Evolutionary conservation across 2,329 filamentous ascomycete species (phyloP), one percentile per base, ranked within the genome.

Genomic region (Graphilbum ipis-grandicollis): DNA sequence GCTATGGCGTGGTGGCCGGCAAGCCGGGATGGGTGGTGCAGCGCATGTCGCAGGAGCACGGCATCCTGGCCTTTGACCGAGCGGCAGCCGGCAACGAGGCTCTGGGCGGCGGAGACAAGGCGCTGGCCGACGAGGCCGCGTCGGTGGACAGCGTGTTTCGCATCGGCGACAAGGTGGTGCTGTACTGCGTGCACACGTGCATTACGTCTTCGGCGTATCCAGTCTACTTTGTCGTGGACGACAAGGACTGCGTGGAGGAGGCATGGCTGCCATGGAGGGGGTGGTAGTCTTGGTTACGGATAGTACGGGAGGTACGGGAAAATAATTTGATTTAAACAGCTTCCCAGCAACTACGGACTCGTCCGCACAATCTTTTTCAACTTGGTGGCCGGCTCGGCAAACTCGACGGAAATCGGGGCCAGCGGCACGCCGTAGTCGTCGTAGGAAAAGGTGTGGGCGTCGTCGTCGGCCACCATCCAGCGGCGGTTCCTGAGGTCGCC

Each of bases 11-110:
- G 21, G 35, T 19, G 52, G 56, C 9, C 52, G 58, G 39, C 53
- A 50, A 3, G 39, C 54, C 50, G 3, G 67, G 65, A 2, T 80
- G 80, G 75, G 66, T 79, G 43, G 71, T 86, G 2, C 73, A 68
- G 12, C 65, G 71, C 23, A 69, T 86, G 39, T 77, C 74, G 43
- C 81, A 88, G 56, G 82, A 90, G 56, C 82, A 88, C 55, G 79
- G 78, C 0, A 71, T 84, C 38, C 49, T 88, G 46, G 62, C 58
- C 70, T 55, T n/a, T 58, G 17, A 41, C 36, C 19, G 23, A 14
- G 26, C 8, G 14, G 26, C 26, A 4, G 26, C 6, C 26, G 26
- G 10, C 26, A n/a, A n/a, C n/a, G n/a, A n/a, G n/a, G n/a, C n/a
- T n/a, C n/a, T n/a, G n/a, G 9, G 9, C 14, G 5, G 10, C 26